A percentile compares a stretch with the other conserved stretches of the same genome.
Evolutionary conservation across 371 early-diverging fungal species (phyloP).

Genomic region (Haplosporangium sp.): DNA sequence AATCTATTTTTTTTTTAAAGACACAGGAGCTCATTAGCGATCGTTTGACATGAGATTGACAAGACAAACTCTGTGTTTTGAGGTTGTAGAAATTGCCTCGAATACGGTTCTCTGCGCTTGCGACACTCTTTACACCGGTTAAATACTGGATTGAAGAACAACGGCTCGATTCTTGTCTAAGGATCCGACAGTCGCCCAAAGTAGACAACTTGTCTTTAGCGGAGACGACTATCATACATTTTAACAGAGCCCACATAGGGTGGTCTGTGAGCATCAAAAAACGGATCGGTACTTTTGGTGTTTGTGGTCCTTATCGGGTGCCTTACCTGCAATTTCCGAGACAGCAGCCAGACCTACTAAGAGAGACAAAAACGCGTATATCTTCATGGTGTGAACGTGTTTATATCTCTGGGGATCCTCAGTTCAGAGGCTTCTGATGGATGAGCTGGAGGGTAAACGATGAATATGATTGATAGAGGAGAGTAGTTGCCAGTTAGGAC

Average conservation of each 20-base stretch:
- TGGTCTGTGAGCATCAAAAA: background rate
- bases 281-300: too few relatives aligned
- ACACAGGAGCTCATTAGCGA: background rate
- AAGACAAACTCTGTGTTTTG: background rate
- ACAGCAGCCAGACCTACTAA: slow-evolving; percentile 16
- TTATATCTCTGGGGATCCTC: too few relatives aligned
- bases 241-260: background rate
- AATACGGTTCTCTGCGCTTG: slow-evolving; percentile 18
- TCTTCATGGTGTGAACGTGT: slow-evolving; percentile 23
- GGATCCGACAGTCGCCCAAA: slow-evolving; percentile 10
- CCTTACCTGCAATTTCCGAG: slow-evolving; percentile 12
- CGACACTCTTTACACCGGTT: slow-evolving; percentile 12
- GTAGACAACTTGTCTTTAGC: background rate
- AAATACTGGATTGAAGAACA: slow-evolving; percentile 34
- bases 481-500: too few relatives aligned
- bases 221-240: background rate
- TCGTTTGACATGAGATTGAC: background rate
- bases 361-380: slow-evolving; percentile 10
- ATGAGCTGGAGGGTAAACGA: too few relatives aligned
- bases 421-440: too few relatives aligned
- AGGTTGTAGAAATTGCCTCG: slow-evolving; percentile 5
- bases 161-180: slow-evolving; percentile 16
- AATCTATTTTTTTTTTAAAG: background rate
- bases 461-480: background rate
- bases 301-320: too few relatives aligned